Percentiles rank a stretch among this genome's conserved stretches.
phyloP scores from a whole-genome alignment of 768 basidiomycete genomes.

The Serendipita vermifera region DNA sequence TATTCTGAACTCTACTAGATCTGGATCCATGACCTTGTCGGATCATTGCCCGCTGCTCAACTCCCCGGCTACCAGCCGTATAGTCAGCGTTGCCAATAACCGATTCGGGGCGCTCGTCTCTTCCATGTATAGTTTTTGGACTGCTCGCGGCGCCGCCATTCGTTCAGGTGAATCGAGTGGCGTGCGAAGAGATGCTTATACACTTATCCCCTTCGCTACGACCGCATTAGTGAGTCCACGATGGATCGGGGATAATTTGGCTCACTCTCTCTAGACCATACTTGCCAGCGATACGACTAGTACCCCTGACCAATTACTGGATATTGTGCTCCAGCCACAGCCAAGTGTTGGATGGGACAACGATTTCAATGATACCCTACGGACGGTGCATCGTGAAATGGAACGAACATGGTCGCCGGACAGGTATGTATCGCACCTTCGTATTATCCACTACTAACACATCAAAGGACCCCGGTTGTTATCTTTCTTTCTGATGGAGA shows the following conservation, averaged over 20 bases:
- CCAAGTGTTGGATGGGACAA: not conserved
- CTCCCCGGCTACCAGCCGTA: constrained; percentile 31
- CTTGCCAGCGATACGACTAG: not conserved
- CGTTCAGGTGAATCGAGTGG: not conserved
- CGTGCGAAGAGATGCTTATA: not conserved
- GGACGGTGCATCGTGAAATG: not conserved
- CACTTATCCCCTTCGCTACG: not conserved
- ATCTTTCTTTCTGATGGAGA: constrained; percentile 5
- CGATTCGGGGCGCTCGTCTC: constrained; percentile 49
- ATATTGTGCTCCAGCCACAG: not conserved
- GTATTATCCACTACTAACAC: not conserved
- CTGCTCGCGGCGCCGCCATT: constrained; percentile 33
- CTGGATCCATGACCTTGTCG: constrained; percentile 34
- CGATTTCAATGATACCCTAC: not conserved
- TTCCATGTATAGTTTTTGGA: constrained; percentile 44
- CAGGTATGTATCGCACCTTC: not conserved
- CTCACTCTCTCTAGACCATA: not conserved
- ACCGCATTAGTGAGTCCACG: not conserved
- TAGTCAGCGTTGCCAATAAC: constrained; percentile 30
- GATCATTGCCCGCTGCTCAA: constrained; percentile 35
- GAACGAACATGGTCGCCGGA: not conserved
- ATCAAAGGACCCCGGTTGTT: not conserved
- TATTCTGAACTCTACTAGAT: constrained; percentile 17
- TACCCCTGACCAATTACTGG: not conserved
- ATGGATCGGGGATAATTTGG: not conserved